Conservation (phyloP, 768 basidiomycete genomes). For the Pleurotus ostreatus region DNA sequence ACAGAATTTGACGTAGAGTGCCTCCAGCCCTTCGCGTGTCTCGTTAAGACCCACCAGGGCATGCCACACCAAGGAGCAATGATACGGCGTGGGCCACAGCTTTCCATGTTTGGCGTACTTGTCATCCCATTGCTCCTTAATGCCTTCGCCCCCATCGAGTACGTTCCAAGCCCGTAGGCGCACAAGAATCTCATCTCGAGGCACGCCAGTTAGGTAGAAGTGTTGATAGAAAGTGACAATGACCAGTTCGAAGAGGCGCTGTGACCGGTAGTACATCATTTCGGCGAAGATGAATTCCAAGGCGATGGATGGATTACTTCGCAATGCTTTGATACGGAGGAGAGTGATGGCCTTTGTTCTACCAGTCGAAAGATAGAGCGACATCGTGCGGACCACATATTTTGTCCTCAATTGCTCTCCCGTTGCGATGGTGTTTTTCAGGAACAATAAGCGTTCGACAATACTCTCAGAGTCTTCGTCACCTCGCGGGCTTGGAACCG, state of each 20-base stretch:
- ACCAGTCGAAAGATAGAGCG: conserved; percentile 28
- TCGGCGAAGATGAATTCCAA: conserved; percentile 30
- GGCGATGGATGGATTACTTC: conserved; percentile 1
- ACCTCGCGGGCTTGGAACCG: conserved; percentile 10
- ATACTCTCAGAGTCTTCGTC: conserved; percentile 16
- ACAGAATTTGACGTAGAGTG: conserved; percentile 44
- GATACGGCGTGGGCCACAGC: conserved; percentile 28
- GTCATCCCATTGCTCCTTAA: conserved; percentile 3
- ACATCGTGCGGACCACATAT: conserved; percentile 28
- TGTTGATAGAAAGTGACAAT: conserved; percentile 44
- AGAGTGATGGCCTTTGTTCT: conserved; percentile 27
- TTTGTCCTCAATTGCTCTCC: conserved; percentile 5
- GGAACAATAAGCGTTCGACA: conserved; percentile 17
- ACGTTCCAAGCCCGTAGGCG: conserved; percentile 6
- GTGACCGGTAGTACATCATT: conserved; percentile 36
- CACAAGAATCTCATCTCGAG: conserved; percentile 29
- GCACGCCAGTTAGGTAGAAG: conserved; percentile 53
- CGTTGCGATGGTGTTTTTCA: conserved; percentile 19
- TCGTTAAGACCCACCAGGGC: conserved; percentile 24
- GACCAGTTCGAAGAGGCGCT: conserved; percentile 24
- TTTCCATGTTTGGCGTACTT: conserved; percentile 17
- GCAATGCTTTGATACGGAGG: conserved; percentile 28
- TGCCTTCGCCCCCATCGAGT: conserved; percentile 9
- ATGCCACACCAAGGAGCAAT: conserved; percentile 37
- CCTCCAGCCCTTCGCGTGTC: conserved; percentile 19